Evolutionary conservation across 495 filamentous ascomycete species (phyloP).

Genomic region (Xylaria grammica): DNA sequence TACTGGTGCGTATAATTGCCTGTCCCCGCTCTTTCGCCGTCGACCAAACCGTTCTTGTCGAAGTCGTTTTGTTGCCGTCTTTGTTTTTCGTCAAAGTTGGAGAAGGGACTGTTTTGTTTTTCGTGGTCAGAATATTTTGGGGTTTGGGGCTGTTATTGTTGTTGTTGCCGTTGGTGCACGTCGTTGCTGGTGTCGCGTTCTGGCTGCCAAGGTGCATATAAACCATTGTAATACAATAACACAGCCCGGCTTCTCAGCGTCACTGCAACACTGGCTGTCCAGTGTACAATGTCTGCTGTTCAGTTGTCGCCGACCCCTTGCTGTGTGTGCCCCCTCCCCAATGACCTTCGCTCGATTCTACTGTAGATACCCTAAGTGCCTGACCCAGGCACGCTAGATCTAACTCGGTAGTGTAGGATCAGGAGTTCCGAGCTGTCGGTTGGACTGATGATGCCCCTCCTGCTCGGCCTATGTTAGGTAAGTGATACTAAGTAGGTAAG

Average conservation of each 20-base stretch:
- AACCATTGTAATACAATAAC: background rate
- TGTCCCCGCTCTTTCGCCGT: conserved; percentile 14
- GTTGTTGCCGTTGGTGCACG: background rate
- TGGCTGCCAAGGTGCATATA: conserved; percentile 9
- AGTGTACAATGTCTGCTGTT: no score
- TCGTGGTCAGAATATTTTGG: conserved; percentile 1
- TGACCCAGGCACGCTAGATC: no score
- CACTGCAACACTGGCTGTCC: background rate
- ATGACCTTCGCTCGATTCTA: no score
- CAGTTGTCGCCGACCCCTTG: background rate
- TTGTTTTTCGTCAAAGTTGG: background rate
- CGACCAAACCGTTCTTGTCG: conserved; percentile 7
- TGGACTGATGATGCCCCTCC: no score
- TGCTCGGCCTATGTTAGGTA: no score
- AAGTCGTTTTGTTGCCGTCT: background rate
- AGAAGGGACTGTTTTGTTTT: conserved; percentile 1
- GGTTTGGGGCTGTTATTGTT: background rate
- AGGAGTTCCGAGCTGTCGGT: no score
- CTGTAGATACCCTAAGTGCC: no score
- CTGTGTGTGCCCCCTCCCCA: background rate
- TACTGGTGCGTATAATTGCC: conserved; percentile 2
- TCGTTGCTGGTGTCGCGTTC: conserved; percentile 11
- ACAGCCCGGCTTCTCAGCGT: background rate
- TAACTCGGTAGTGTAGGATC: no score
- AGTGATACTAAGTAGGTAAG: no score